Base-by-base conservation (phyloP, 2,329 filamentous ascomycete genomes). In the Hymenoscyphus linearis region DNA sequence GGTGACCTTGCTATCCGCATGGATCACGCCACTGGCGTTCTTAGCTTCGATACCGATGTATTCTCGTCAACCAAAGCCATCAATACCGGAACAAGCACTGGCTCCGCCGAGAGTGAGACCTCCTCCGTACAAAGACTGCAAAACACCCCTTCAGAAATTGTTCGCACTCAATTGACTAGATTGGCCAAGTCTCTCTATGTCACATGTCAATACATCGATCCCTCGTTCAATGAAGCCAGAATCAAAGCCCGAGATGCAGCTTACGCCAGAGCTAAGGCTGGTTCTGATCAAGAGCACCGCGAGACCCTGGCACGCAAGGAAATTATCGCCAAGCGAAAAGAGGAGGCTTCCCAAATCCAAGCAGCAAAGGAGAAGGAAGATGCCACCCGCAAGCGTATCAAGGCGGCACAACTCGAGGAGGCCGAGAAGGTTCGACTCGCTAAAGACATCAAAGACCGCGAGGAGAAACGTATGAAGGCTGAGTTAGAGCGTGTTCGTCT, bases 41-140 rank as follows among this genome's bases (percentile, higher is more conserved):
- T 99, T 63, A 97, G 92, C 75, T 99, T 99, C 71, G 95, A 99
- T 76, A 96, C 91, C 59, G 95, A 99, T 75, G 92, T 99, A 67
- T 98, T 99, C 82, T 96, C 95, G 37, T 97, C 95, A 16, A 87
- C 93, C 72, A 98, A 96, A 82, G 91, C 93, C 67, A 84, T 91
- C 64, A 91, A 96, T 76, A 83, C 90, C 65, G 92, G 93, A 65
- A 92, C 91, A 68, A 85, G 83, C 61, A 86, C 90, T 64, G 93
- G 93, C 63, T 96, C 93, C 60, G 90, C 93, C 54, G 95, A 98
- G 78, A 85, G 81, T 66, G 93, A 97, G 73, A 82, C 84, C 60
- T 87, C 89, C 71, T 89, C 90, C 57, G 90, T 98, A 40, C 95
- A 99, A 80, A 90, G 93, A 70, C 86, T 99, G 55, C 95, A 99